phyloP scores from a whole-genome alignment of 1,139 yeast genomes.

The Candida albicans region DNA sequence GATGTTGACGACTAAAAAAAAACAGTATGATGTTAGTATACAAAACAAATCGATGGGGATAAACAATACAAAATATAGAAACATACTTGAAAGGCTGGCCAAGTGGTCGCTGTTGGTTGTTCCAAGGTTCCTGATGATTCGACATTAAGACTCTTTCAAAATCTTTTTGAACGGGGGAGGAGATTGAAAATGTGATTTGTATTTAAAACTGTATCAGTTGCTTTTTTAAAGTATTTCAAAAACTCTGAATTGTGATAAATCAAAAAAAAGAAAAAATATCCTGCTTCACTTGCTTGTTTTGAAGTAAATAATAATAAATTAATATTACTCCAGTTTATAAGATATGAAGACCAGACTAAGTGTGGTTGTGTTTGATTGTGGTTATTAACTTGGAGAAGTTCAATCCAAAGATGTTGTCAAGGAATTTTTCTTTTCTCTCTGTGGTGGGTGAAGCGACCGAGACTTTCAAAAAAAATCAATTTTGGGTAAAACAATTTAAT shows the following conservation, averaged over 20 bases:
- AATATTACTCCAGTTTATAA: too few species aligned
- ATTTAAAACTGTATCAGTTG: not conserved
- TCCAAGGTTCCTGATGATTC: conserved; percentile 48
- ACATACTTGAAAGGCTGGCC: conserved; percentile 51
- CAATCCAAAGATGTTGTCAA: not conserved
- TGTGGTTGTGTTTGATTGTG: not conserved
- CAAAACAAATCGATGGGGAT: not conserved
- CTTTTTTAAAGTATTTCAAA: not conserved
- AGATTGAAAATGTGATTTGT: not conserved
- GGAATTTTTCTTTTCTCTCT: not conserved
- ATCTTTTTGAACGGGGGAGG: not conserved
- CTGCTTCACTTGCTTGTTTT: too few species aligned
- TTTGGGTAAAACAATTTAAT: not conserved
- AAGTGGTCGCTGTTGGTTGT: conserved; percentile 44
- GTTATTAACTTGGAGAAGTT: not conserved
- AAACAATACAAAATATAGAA: not conserved
- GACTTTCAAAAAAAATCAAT: not conserved
- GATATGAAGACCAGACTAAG: too few species aligned
- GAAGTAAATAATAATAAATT: too few species aligned
- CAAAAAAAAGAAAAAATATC: not conserved
- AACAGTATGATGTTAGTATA: conserved; percentile 26
- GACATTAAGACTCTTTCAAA: conserved; percentile 27
- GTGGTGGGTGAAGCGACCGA: not conserved
- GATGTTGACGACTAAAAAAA: conserved; percentile 43
- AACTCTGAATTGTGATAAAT: not conserved